Base-by-base conservation (phyloP, 1,284 basidiomycete species). In the Cryptococcus jaspeensis region DNA sequence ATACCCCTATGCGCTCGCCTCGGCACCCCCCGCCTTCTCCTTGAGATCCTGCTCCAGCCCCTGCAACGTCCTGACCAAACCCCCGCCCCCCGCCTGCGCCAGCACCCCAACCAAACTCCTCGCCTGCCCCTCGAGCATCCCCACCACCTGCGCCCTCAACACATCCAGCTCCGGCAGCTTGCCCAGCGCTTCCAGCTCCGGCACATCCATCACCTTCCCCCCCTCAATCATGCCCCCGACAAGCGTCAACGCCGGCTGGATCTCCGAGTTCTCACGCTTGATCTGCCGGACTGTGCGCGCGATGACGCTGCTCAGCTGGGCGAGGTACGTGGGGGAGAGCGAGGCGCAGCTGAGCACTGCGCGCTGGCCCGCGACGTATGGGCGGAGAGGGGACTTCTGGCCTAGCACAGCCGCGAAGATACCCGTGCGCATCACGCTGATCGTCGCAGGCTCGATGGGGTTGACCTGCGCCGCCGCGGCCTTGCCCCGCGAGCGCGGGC, bases 121-220 rank as follows among this genome's bases (percentile, higher is more conserved):
- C 20, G 60, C 71, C 13, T 72, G 73, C 28, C 61, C 63, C 53
- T 75, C 68, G 51, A 81, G 55, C 52, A 79, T 50, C 0, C 78
- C 79, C 6, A 81, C 74, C 23, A 81, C 61, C 63, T 79, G 77
- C 2, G 65, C 72, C 35, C 75, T 60, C 12, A 80, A 58, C 16
- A 61, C 61, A 56, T 78, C 72, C 58, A 80, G 52, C 38, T 74
- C 73, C 5, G 79, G 79, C 46, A 79, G 56, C 38, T 76, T 70
- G 16, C 65, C 65, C 18, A 79, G 56, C 22, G 67, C 56, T 16
- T 56, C 61, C 35, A 75, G 43, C 18, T 76, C 43, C 18, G 54
- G 18, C n/a, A 78, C 59, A n/a, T 55, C 60, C 40, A 72, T 36
- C 22, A 74, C 49, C 46, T 56, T 46, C 23, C 63, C 66, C 12